Evolutionary conservation across 2,329 filamentous ascomycete species (phyloP).

Genomic region (Apiospora rasikravindrae): DNA sequence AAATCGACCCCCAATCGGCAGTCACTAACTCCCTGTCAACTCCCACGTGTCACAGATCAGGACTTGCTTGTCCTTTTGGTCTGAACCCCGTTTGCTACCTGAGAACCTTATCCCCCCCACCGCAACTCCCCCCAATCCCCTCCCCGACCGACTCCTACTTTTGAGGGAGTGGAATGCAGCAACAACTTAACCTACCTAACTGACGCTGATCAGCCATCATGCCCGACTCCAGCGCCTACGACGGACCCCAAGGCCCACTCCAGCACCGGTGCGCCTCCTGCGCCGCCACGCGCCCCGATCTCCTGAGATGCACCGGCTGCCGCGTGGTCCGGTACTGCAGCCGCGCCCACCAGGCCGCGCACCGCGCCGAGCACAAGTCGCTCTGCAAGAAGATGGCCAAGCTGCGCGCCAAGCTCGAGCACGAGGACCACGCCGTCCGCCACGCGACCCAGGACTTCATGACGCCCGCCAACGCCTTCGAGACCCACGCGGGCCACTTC

Average conservation of each 20-base stretch:
- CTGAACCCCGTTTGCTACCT: not conserved
- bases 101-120: not conserved
- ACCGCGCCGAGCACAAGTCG: conserved; percentile 45
- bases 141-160: too few species aligned
- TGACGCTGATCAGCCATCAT: not conserved
- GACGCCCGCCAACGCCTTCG: conserved; percentile 42
- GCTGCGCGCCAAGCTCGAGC: conserved; percentile 32
- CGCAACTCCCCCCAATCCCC: too few species aligned
- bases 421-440: conserved; percentile 46
- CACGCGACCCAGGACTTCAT: conserved; percentile 33
- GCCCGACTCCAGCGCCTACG: not conserved
- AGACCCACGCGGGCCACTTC: conserved; percentile 46
- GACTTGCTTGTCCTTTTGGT: too few species aligned
- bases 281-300: conserved; percentile 26
- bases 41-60: not conserved
- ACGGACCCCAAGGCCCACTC: conserved; percentile 24
- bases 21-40: not conserved
- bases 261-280: conserved; percentile 24
- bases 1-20: conserved; percentile 11
- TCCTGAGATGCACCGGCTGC: conserved; percentile 49
- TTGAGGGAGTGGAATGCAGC: too few species aligned
- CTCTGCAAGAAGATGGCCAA: conserved; percentile 46
- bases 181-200: not conserved
- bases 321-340: conserved; percentile 51
- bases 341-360: conserved; percentile 46